phyloP scores from a whole-genome alignment of 2,329 filamentous ascomycete genomes.

The Fusarium hainanense region DNA sequence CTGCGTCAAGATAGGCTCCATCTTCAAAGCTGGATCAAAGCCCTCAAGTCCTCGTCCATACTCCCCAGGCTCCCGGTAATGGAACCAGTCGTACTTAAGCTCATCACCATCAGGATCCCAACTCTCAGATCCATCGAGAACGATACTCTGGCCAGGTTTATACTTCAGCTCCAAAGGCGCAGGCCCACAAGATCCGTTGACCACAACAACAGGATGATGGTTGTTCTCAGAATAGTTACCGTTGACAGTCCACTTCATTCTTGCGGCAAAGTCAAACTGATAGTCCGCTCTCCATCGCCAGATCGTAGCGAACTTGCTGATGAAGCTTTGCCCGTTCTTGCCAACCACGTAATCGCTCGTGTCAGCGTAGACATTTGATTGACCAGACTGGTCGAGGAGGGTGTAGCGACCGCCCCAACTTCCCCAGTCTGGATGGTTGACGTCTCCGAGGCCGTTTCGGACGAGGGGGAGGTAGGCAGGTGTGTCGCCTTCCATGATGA shows the following conservation, averaged over 20 bases:
- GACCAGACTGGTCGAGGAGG: background rate
- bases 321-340: background rate
- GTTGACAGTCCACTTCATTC: slow-evolving; percentile 22
- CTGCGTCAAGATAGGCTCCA: background rate
- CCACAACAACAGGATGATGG: background rate
- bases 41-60: slow-evolving; percentile 12
- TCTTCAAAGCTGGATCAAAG: background rate
- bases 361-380: slow-evolving; percentile 6
- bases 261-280: slow-evolving; percentile 23
- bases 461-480: slow-evolving; percentile 4
- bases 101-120: slow-evolving; percentile 6
- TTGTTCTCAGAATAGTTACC: slow-evolving; percentile 1
- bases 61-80: slow-evolving; percentile 9
- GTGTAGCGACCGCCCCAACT: slow-evolving; percentile 27
- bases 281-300: slow-evolving; percentile 26
- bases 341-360: slow-evolving; percentile 11
- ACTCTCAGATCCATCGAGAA: background rate
- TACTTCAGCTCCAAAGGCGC: background rate
- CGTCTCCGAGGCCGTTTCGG: background rate
- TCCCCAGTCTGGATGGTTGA: slow-evolving; percentile 21
- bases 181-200: background rate
- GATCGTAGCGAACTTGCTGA: slow-evolving; percentile 20
- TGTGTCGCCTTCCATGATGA: slow-evolving; percentile 27
- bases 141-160: background rate
- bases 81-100: slow-evolving; percentile 5